phyloP scores from a whole-genome alignment of 306 rosid species.

The Rosa rugosa region DNA sequence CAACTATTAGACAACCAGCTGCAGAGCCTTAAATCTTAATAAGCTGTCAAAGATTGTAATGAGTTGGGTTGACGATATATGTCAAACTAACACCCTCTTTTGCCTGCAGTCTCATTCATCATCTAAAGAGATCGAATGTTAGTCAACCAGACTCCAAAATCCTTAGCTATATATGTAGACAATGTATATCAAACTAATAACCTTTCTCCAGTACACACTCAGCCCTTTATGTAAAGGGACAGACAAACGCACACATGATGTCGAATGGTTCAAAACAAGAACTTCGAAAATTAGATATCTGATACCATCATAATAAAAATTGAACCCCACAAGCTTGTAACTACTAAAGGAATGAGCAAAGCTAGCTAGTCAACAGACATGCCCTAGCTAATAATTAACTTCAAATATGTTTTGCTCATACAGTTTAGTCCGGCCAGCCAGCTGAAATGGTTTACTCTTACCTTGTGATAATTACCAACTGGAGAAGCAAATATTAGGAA shows the following conservation, averaged over 20 bases:
- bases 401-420: neutral
- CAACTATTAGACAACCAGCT: neutral
- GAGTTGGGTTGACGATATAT: neutral
- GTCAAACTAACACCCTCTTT: neutral
- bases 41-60: neutral
- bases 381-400: neutral
- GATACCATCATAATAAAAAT: neutral
- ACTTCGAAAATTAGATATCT: neutral
- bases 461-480: slow-evolving; percentile 48
- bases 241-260: neutral
- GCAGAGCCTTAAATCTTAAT: neutral
- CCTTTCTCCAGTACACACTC: no score
- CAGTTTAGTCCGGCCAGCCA: neutral
- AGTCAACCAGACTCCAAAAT: neutral
- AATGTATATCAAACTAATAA: neutral
- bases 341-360: neutral
- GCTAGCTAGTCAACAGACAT: neutral
- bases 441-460: slow-evolving; percentile 10
- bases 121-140: neutral
- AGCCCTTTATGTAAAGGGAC: neutral
- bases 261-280: neutral
- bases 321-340: neutral
- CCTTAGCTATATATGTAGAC: neutral
- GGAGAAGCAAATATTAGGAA: slow-evolving; percentile 53
- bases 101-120: neutral